phyloP scores from a whole-genome alignment of 352 stramenopile species.

The Pilasporangium apinafurcum region DNA sequence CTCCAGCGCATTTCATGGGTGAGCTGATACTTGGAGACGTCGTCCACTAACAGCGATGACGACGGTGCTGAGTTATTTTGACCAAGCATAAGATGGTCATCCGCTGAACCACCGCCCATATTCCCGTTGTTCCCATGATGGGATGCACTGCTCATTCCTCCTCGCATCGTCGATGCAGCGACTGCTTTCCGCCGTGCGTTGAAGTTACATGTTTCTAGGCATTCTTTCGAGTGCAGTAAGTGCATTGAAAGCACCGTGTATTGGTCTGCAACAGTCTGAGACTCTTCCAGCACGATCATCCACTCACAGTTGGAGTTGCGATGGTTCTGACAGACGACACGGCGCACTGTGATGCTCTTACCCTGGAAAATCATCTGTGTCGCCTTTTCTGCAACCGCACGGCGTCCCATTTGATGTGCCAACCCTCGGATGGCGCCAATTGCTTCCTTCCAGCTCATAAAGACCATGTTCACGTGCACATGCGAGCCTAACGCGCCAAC shows the following conservation, averaged over 20 bases:
- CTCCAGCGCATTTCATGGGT: slow-evolving; percentile 80
- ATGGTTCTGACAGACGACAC: slow-evolving; percentile 65
- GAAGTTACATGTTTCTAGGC: slow-evolving; percentile 72
- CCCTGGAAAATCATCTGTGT: slow-evolving; percentile 32
- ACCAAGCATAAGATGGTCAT: slow-evolving; percentile 1
- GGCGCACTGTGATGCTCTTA: slow-evolving; percentile 35
- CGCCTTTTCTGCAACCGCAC: slow-evolving; percentile 45
- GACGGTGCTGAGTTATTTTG: slow-evolving; percentile 13
- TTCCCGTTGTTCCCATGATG: not conserved
- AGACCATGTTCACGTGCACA: slow-evolving; percentile 36
- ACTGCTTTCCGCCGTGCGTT: slow-evolving; percentile 46
- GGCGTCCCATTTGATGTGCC: slow-evolving; percentile 49
- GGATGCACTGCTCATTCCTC: not conserved
- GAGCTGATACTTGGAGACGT: slow-evolving; percentile 60
- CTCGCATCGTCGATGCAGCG: slow-evolving; percentile 3
- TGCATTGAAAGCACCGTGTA: slow-evolving; percentile 53
- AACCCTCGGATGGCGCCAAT: slow-evolving; percentile 41
- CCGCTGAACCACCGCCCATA: too few relatives aligned
- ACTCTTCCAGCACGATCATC: slow-evolving; percentile 56
- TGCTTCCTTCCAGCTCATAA: slow-evolving; percentile 54
- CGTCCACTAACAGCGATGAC: slow-evolving; percentile 42
- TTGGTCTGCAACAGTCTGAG: slow-evolving; percentile 20
- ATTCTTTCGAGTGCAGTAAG: slow-evolving; percentile 64
- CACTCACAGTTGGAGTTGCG: slow-evolving; percentile 67
- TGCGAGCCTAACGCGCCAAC: slow-evolving; percentile 15